Evolutionary conservation across 2,329 filamentous ascomycete genomes (phyloP).

Genomic region (Colletotrichum sp.): DNA sequence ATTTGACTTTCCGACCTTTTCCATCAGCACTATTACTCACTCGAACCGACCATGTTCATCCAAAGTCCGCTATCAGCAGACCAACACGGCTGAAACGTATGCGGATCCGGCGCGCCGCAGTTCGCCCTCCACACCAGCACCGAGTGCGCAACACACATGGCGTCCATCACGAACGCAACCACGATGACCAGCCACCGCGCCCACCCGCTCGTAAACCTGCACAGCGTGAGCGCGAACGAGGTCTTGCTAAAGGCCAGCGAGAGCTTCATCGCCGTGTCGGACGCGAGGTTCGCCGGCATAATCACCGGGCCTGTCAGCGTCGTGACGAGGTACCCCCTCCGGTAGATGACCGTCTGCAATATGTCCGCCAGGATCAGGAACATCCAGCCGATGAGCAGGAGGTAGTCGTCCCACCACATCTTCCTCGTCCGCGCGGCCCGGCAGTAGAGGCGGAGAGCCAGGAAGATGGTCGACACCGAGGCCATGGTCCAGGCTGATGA

Average conservation of each 20-base stretch:
- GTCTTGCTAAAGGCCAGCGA: conserved; percentile 39
- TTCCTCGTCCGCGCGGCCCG: conserved; percentile 35
- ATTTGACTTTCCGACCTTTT: too few relatives aligned
- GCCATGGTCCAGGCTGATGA: conserved; percentile 13
- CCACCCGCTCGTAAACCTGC: conserved; percentile 48
- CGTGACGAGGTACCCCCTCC: neutral
- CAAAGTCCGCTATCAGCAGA: neutral
- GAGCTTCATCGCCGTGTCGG: conserved; percentile 36
- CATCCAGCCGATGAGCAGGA: conserved; percentile 38
- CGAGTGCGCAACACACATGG: neutral
- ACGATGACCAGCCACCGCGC: conserved; percentile 38
- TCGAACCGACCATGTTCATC: neutral
- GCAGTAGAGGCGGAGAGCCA: conserved; percentile 35
- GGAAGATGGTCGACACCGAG: conserved; percentile 23
- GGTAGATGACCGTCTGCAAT: neutral
- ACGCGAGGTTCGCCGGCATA: conserved; percentile 51
- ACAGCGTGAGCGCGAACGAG: conserved; percentile 38
- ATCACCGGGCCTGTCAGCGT: conserved; percentile 50
- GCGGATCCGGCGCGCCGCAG: neutral
- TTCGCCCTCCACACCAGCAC: neutral
- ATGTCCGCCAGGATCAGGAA: conserved; percentile 23
- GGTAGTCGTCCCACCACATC: conserved; percentile 42
- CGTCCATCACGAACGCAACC: neutral
- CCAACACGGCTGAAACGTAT: neutral
- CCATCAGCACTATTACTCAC: neutral